Percentiles rank a stretch among this genome's conserved stretches.
Evolutionary conservation across 805 yeast genomes (phyloP).

Genomic region (Peterozyma xylosa): DNA sequence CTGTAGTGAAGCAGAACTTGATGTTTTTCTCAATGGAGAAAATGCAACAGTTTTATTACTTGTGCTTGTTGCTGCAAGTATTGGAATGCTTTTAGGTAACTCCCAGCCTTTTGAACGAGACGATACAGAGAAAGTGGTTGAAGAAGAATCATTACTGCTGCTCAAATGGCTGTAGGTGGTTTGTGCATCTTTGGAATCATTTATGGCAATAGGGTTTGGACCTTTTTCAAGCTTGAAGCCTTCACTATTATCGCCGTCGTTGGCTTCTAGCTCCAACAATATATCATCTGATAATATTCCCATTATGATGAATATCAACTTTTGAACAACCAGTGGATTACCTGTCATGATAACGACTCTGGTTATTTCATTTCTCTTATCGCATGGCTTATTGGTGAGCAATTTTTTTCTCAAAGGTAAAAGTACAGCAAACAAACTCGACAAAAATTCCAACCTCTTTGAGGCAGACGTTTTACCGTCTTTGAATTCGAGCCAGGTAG

Average conservation of each 20-base stretch:
- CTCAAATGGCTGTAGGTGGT: no score
- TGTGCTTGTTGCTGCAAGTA: slow-evolving; percentile 9
- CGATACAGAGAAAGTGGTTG: slow-evolving; percentile 11
- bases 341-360: slow-evolving; percentile 48
- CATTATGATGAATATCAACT: slow-evolving; percentile 42
- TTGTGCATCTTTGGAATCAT: not conserved
- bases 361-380: slow-evolving; percentile 19
- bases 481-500: slow-evolving; percentile 49
- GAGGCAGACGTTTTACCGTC: slow-evolving; percentile 26
- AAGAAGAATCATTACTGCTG: slow-evolving; percentile 1
- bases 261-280: not conserved
- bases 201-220: not conserved
- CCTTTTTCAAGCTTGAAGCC: not conserved
- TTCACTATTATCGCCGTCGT: not conserved
- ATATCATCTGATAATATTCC: slow-evolving; percentile 36
- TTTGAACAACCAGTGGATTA: slow-evolving; percentile 49
- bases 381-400: slow-evolving; percentile 26
- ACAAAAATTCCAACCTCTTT: slow-evolving; percentile 27
- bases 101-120: slow-evolving; percentile 34
- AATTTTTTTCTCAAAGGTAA: slow-evolving; percentile 28
- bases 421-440: slow-evolving; percentile 38
- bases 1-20: slow-evolving; percentile 27
- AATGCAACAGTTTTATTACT: slow-evolving; percentile 5
- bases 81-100: slow-evolving; percentile 21
- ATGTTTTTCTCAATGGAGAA: slow-evolving; percentile 6